Percentiles rank a stretch among this genome's conserved stretches.
Evolutionary conservation across 2,329 filamentous ascomycete species (phyloP).

Genomic region (Hypoxylon sp.): DNA sequence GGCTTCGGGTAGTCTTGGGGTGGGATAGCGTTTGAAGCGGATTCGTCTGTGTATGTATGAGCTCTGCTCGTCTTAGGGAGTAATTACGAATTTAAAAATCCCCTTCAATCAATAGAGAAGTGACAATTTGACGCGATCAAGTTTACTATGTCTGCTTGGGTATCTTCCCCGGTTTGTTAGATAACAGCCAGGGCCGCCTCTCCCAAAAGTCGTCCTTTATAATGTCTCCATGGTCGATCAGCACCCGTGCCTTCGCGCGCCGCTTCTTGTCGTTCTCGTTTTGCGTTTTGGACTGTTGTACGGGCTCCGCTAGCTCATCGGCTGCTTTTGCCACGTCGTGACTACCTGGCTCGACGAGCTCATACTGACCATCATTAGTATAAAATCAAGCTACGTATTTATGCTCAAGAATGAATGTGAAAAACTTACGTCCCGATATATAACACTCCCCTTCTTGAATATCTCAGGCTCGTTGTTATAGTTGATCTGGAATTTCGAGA

Average conservation of each 20-base stretch:
- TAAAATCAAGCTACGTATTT: background rate
- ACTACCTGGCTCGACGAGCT: slow-evolving; percentile 71
- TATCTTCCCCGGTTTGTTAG: slow-evolving; percentile 77
- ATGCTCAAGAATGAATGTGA: background rate
- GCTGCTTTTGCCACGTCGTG: slow-evolving; percentile 61
- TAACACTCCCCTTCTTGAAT: slow-evolving; percentile 90
- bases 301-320: slow-evolving; percentile 64
- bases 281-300: slow-evolving; percentile 79
- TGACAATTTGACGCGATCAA: slow-evolving; percentile 19
- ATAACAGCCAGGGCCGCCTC: slow-evolving; percentile 83
- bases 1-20: background rate
- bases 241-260: slow-evolving; percentile 81
- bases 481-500: slow-evolving; percentile 88
- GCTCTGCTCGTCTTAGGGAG: background rate
- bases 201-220: slow-evolving; percentile 97
- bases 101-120: background rate
- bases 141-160: slow-evolving; percentile 66
- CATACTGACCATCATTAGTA: slow-evolving; percentile 66
- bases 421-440: slow-evolving; percentile 79
- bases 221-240: slow-evolving; percentile 89
- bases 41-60: background rate
- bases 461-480: slow-evolving; percentile 97
- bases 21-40: background rate
- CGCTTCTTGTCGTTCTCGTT: slow-evolving; percentile 85
- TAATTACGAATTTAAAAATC: slow-evolving; percentile 2